These are phyloP conservation scores for Ogataea thermomethanolica DNA, from an alignment of 805 yeast genomes.

Conservation along the genomic window DNA sequence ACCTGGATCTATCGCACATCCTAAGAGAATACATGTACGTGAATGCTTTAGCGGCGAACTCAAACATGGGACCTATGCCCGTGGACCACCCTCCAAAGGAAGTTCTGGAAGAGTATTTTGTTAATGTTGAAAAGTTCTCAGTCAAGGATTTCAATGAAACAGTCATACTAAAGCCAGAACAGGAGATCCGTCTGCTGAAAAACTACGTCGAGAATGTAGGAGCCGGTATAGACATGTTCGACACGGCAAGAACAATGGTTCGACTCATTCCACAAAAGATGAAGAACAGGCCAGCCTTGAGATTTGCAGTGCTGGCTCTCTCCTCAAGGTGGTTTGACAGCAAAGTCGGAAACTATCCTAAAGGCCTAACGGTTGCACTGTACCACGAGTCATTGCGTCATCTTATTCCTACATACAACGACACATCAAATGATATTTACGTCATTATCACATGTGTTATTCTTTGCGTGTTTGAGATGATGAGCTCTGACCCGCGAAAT, in stretches of 20 bases:
- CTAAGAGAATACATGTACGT: conserved; percentile 39
- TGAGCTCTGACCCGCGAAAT: conserved; percentile 39
- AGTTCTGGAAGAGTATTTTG: conserved; percentile 20
- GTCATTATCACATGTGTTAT: conserved; percentile 38
- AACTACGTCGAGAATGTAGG: conserved; percentile 38
- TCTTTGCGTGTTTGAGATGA: conserved; percentile 42
- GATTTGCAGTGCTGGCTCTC: conserved; percentile 23
- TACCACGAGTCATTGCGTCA: conserved; percentile 35
- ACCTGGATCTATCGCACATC: conserved; percentile 31
- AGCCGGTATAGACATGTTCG: conserved; percentile 39
- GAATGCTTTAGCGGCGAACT: conserved; percentile 27
- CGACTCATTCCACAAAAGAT: conserved; percentile 17
- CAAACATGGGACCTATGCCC: conserved; percentile 7
- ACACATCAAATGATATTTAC: conserved; percentile 16
- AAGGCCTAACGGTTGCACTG: conserved; percentile 26
- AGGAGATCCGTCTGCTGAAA: conserved; percentile 30
- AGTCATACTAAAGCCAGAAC: conserved; percentile 16
- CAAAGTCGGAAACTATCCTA: conserved; percentile 17
- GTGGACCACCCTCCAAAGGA: conserved; percentile 19
- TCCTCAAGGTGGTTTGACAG: conserved; percentile 21
- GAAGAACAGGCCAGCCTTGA: conserved; percentile 17
- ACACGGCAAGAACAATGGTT: conserved; percentile 16
- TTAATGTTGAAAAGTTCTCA: conserved; percentile 20
- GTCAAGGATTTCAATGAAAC: conserved; percentile 12
- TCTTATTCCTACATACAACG: conserved; percentile 21